Evolutionary conservation across 108 stramenopile genomes (phyloP).

Genomic region (Schizochytrium sp.): DNA sequence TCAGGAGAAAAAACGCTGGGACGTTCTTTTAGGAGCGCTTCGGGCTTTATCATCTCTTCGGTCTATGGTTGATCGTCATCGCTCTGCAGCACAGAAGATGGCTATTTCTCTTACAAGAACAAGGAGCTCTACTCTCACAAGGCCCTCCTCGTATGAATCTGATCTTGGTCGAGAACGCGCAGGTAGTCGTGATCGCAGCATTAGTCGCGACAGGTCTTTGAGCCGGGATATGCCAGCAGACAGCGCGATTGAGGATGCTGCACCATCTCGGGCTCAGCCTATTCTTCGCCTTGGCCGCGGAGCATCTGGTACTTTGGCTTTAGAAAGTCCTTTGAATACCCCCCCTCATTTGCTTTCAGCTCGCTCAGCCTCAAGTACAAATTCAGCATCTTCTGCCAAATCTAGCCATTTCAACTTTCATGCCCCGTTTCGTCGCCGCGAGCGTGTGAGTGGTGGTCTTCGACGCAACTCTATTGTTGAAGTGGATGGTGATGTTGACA

Average conservation of each 20-base stretch:
- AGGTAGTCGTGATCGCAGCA: slow-evolving; percentile 5
- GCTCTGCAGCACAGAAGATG: slow-evolving; percentile 40
- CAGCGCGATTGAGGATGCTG: neutral
- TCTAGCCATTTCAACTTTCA: slow-evolving; percentile 53
- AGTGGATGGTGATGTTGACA: slow-evolving; percentile 56
- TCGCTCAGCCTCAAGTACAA: slow-evolving; percentile 26
- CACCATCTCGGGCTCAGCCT: neutral
- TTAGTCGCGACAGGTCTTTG: slow-evolving; percentile 22
- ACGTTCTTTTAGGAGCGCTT: slow-evolving; percentile 35
- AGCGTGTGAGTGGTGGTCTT: slow-evolving; percentile 49
- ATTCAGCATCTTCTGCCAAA: neutral
- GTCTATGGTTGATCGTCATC: slow-evolving; percentile 12
- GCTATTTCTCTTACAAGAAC: neutral
- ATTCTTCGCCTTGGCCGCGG: neutral
- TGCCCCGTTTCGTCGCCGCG: neutral
- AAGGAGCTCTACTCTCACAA: slow-evolving; percentile 22
- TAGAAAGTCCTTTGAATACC: slow-evolving; percentile 51
- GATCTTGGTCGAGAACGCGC: slow-evolving; percentile 41
- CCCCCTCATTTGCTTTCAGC: slow-evolving; percentile 48
- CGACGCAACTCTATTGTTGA: slow-evolving; percentile 10
- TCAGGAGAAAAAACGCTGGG: slow-evolving; percentile 44
- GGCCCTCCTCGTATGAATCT: slow-evolving; percentile 5
- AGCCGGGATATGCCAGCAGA: neutral
- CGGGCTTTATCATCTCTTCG: slow-evolving; percentile 43
- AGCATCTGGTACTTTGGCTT: neutral